phyloP scores from a whole-genome alignment of 2,329 filamentous ascomycete genomes.

The Davidsoniella virescens region DNA sequence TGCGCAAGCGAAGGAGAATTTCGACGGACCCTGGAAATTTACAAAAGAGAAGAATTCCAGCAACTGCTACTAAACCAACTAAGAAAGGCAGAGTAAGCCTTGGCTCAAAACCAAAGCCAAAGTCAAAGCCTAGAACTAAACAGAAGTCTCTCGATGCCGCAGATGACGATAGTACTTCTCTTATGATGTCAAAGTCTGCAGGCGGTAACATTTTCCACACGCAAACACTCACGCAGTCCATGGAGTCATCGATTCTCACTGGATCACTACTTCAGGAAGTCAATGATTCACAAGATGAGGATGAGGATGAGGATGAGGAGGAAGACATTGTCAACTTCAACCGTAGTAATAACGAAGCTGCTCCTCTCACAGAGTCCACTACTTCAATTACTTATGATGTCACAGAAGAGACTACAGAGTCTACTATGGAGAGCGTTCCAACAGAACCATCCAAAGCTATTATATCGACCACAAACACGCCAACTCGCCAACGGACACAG shows the following conservation, averaged over 20 bases:
- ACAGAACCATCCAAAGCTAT: neutral
- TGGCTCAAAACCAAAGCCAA: neutral
- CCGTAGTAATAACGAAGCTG: neutral
- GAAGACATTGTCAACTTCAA: neutral
- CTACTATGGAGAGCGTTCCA: neutral
- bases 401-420: neutral
- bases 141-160: neutral
- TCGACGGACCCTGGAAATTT: too few species aligned
- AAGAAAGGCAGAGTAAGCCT: neutral
- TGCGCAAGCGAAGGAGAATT: too few species aligned
- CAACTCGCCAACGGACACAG: neutral
- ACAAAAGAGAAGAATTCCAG: too few species aligned
- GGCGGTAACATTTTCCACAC: conserved; percentile 21
- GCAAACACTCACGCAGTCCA: conserved; percentile 27
- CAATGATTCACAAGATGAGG: conserved; percentile 26
- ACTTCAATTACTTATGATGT: neutral
- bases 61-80: neutral
- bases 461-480: neutral
- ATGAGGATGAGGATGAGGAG: conserved; percentile 15
- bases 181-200: too few species aligned
- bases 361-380: neutral
- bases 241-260: conserved; percentile 14
- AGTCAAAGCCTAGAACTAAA: neutral
- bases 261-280: conserved; percentile 14
- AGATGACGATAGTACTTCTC: neutral